phyloP scores from a whole-genome alignment of 2,329 filamentous ascomycete genomes.

The Calonectria ilicicola region DNA sequence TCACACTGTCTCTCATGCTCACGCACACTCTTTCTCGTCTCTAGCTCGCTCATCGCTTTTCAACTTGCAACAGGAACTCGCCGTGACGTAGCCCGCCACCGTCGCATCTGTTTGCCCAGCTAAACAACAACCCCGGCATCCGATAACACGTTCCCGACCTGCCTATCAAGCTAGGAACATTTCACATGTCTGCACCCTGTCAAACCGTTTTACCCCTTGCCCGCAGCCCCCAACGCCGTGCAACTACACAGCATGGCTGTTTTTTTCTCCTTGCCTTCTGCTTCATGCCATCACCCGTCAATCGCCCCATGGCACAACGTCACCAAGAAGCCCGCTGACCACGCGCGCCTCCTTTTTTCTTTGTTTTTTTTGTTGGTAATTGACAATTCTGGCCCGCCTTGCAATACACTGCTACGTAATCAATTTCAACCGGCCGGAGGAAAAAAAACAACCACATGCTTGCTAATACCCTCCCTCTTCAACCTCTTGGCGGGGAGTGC shows the following conservation, averaged over 20 bases:
- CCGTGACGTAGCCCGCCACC: neutral
- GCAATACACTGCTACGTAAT: neutral
- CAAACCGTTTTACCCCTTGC: neutral
- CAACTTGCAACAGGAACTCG: neutral
- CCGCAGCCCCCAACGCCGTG: conserved; percentile 5
- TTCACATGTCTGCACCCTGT: conserved; percentile 7
- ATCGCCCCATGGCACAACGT: neutral
- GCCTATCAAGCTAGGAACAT: neutral
- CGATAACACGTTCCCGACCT: neutral
- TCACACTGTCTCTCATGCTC: neutral
- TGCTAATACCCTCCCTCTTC: neutral
- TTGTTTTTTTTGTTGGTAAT: conserved; percentile 11
- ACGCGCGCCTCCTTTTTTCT: neutral
- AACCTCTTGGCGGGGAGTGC: neutral
- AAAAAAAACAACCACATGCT: neutral
- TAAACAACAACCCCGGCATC: neutral
- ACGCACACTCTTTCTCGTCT: too few relatives aligned
- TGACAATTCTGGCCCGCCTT: neutral
- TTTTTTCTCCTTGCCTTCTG: neutral
- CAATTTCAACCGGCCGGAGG: too few relatives aligned
- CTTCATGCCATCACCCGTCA: conserved; percentile 7
- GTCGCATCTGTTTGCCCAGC: neutral
- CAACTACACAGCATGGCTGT: neutral
- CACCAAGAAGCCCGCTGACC: conserved; percentile 1
- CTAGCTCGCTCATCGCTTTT: neutral